Conservation (phyloP, 257 asterid species). For the Schizonepeta tenuifolia region DNA sequence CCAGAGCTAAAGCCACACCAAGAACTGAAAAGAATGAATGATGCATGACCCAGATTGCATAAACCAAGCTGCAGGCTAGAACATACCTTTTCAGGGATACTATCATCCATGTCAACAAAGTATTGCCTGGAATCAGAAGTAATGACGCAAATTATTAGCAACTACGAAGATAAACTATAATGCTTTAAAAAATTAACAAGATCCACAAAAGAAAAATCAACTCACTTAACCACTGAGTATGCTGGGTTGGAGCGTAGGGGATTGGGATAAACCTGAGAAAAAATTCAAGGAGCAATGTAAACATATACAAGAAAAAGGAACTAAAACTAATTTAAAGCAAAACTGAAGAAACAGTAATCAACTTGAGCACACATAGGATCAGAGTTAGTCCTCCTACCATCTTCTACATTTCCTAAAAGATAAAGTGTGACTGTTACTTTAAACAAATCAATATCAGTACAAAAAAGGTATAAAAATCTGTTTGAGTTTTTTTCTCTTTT, state of each 20-base stretch:
- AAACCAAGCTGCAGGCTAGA: constrained; percentile 24
- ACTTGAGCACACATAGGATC: constrained; percentile 13
- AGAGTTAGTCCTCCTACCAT: constrained; percentile 18
- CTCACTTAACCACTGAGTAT: constrained; percentile 68
- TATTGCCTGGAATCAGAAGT: constrained; percentile 56
- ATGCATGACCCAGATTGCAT: constrained; percentile 18
- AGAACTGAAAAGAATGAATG: not conserved
- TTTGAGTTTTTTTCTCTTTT: not conserved
- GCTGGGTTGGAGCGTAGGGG: constrained; percentile 67
- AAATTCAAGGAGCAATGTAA: constrained; percentile 35
- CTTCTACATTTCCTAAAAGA: constrained; percentile 12
- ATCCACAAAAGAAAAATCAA: constrained; percentile 15
- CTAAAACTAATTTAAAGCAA: not conserved
- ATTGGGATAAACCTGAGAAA: constrained; percentile 58
- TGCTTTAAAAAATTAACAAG: not conserved
- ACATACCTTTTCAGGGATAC: constrained; percentile 60
- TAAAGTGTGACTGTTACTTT: not conserved
- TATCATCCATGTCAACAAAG: constrained; percentile 64
- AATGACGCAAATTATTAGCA: not conserved
- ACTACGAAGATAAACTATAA: constrained; percentile 14
- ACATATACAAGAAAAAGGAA: not conserved
- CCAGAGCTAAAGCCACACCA: constrained; percentile 14
- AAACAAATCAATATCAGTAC: constrained; percentile 18
- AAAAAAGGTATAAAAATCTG: not conserved
- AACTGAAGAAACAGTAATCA: constrained; percentile 14